Evolutionary conservation across 2,329 filamentous ascomycete species (phyloP).

Genomic region (Colletotrichum sp.): DNA sequence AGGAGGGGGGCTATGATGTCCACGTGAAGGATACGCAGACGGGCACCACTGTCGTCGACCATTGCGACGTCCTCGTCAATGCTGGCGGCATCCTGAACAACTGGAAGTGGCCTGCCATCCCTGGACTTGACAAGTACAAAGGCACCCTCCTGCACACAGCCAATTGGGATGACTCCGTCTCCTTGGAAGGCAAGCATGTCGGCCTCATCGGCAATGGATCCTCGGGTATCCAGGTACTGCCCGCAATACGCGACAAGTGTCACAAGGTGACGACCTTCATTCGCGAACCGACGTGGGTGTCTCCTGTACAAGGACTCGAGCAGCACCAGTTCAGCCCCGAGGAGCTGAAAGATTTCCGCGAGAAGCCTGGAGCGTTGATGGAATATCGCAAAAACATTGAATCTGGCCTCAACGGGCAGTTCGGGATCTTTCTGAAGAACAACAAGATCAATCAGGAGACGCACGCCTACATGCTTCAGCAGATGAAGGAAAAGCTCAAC

Average conservation of each 20-base stretch:
- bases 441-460: constrained; percentile 43
- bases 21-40: constrained; percentile 33
- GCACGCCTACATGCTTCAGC: constrained; percentile 40
- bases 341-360: constrained; percentile 44
- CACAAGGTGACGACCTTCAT: constrained; percentile 54
- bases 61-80: constrained; percentile 54
- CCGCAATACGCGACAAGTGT: constrained; percentile 47
- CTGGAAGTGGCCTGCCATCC: constrained; percentile 58
- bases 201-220: constrained; percentile 49
- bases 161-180: constrained; percentile 50
- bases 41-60: constrained; percentile 35
- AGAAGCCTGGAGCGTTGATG: constrained; percentile 40
- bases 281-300: constrained; percentile 55
- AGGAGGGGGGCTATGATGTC: constrained; percentile 37
- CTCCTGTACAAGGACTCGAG: constrained; percentile 45
- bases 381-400: constrained; percentile 50
- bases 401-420: constrained; percentile 48
- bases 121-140: constrained; percentile 48
- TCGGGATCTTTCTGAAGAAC: constrained; percentile 49
- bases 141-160: constrained; percentile 59
- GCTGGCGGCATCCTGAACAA: constrained; percentile 54
- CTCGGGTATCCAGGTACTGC: constrained; percentile 52
- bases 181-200: constrained; percentile 41
- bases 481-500: constrained; percentile 42
- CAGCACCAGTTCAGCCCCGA: constrained; percentile 44